These are phyloP conservation scores for Mucor saturninus DNA, from an alignment of 371 early-diverging fungal species.

Conservation along the genomic window DNA sequence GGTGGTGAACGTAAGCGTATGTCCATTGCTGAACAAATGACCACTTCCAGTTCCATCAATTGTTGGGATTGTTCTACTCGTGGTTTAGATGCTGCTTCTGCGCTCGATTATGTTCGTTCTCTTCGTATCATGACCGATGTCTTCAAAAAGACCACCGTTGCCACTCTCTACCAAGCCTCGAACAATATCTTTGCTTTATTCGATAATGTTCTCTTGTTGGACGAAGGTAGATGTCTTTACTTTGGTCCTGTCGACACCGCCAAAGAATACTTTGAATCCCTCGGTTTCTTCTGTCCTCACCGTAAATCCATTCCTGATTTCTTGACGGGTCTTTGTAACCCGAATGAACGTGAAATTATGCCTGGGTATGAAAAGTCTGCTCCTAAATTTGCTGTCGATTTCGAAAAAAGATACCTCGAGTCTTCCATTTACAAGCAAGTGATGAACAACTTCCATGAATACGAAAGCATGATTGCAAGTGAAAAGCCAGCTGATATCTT, in stretches of 20 bases:
- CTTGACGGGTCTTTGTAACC: constrained; percentile 72
- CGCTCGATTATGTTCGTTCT: constrained; percentile 67
- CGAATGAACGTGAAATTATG: constrained; percentile 63
- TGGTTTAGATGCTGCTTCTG: constrained; percentile 82
- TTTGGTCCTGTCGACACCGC: constrained; percentile 61
- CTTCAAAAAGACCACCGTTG: constrained; percentile 60
- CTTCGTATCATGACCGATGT: constrained; percentile 62
- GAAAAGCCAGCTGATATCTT: constrained; percentile 53
- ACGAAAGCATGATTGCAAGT: constrained; percentile 40
- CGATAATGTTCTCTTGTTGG: constrained; percentile 67
- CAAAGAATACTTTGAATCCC: constrained; percentile 52
- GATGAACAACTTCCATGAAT: constrained; percentile 46
- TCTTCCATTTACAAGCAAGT: constrained; percentile 41
- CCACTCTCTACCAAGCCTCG: constrained; percentile 67
- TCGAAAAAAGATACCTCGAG: constrained; percentile 54
- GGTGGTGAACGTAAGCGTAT: constrained; percentile 82
- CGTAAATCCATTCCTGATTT: constrained; percentile 84
- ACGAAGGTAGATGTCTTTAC: constrained; percentile 67
- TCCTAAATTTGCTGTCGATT: constrained; percentile 53
- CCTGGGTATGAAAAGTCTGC: constrained; percentile 58
- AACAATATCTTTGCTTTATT: constrained; percentile 68
- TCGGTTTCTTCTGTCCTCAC: constrained; percentile 72
- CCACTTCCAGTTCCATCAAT: constrained; percentile 65
- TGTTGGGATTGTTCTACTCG: constrained; percentile 80
- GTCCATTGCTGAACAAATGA: constrained; percentile 76